These are phyloP conservation scores for Zasmidium angulare DNA, from an alignment of 2,329 filamentous ascomycete species.

Conservation along the genomic window DNA sequence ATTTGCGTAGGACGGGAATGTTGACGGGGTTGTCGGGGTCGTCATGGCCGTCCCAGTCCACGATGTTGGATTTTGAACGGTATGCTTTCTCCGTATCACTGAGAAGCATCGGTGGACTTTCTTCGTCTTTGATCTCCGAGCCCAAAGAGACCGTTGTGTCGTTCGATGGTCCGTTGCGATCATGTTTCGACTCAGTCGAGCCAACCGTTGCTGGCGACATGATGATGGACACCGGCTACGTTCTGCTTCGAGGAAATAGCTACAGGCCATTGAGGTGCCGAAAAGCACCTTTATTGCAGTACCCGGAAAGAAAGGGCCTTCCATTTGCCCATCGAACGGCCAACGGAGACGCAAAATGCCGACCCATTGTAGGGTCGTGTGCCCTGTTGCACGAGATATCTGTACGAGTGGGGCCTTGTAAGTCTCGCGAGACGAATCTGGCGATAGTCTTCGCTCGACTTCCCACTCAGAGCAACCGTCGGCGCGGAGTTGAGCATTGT, in stretches of 20 bases:
- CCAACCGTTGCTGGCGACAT: neutral
- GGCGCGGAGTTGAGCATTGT: too few species aligned
- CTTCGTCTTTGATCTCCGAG: neutral
- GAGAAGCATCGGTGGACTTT: too few species aligned
- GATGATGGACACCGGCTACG: neutral
- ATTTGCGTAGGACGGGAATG: conserved; percentile 14
- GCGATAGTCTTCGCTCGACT: neutral
- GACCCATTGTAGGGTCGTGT: neutral
- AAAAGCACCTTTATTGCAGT: neutral
- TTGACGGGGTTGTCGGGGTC: conserved; percentile 16
- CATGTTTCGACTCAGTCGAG: neutral
- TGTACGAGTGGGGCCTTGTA: too few species aligned
- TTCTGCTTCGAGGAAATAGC: too few species aligned
- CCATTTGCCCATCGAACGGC: neutral
- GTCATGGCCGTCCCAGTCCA: conserved; percentile 15
- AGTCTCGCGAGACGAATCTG: neutral
- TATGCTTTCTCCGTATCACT: neutral
- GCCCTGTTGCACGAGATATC: too few species aligned
- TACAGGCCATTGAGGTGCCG: too few species aligned
- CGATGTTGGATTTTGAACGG: neutral
- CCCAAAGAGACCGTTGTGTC: neutral
- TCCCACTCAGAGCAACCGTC: neutral
- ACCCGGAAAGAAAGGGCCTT: neutral
- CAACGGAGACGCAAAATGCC: neutral
- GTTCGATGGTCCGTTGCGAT: neutral